Evolutionary conservation across 169 alveolate genomes (phyloP), one percentile per base, ranked within the genome.

Genomic region (Cryptosporidium sp.): DNA sequence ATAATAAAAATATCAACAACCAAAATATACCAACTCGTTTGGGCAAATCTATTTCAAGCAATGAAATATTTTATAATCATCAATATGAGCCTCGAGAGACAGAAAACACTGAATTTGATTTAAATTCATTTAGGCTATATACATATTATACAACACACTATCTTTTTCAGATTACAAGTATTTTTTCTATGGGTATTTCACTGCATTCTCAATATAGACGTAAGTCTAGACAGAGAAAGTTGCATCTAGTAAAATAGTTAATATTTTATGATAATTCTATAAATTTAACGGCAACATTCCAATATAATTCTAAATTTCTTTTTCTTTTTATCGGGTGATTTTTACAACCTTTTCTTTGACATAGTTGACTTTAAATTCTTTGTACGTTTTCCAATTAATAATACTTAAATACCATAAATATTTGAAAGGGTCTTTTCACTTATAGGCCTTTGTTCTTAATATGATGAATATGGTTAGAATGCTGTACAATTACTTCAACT

Each of bases 181-280:
- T 80, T 26, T 31, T 65, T 29, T 33, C 89, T 0, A 37, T 80
- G 56, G 75, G 89, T 21, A 61, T 80, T 18, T 60, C 80, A 61
- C 14, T 80, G 26, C 89, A 31, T 18, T 37, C 75, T 80, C 75
- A 44, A 42, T 65, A 80, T 45, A 80, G 53, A 29, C 52, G 45
- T 23, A 80, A 80, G 51, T 44, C 80, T 8, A 80, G 9, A 44
- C 69, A 80, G 44, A 80, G 89, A 39, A 80, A 80, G 31, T 53
- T 80, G 62, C 48, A 62, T 62, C 45, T 80, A 6, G 89, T 80
- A 16, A 80, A 39, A 39, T 80, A 65, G 23, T 23, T 56, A 56
- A 4, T 6, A 23, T 16, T 8, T 56, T 2, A n/a, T 9, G 35
- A n/a, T 5, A 3, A 48, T 14, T 48, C 2, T 21, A 8, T 21